Evolutionary conservation across 352 stramenopile species (phyloP), one percentile per base, ranked within the genome.

Genomic region (Pythium volutum): DNA sequence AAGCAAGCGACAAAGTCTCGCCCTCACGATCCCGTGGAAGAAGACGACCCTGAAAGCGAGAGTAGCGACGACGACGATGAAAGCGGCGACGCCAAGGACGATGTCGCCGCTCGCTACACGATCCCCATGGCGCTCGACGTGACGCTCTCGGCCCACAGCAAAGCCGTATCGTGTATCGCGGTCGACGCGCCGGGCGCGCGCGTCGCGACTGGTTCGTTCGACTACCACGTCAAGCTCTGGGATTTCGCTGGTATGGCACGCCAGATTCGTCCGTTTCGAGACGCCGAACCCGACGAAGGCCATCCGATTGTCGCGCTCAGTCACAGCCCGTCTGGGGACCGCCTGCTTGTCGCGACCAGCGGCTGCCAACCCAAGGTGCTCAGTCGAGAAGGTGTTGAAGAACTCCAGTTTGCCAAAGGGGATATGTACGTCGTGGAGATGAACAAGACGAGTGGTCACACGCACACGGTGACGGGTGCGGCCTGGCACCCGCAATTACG

Each of bases 361-460:
- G 89, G 81, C 10, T 89, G 81, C 20, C 83, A 93, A 49, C 81
- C 85, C 0, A 93, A 93, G 55, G 65, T 95, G 23, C 63, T 95
- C 38, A 79, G 76, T 9, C 76, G 85, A 22, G 85, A 95, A 74
- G 85, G 85, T 23, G 80, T 93, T 7, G 79, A 88, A 36, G 80
- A 93, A 63, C 39, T 92, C 0, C 83, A 95, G 39, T 91, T 92
- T 39, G 77, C 79, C 20, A 91, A 87, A 46, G 85, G 85, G 26
- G 85, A 95, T 60, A 93, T 93, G 83, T 95, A 95, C 63, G 77
- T 93, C 20, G 74, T 92, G 31, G 86, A 95, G 58, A 95, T 95
- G 86, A 78, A 74, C 0, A 77, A 93, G 55, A 95, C 86, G 12
- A 87, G 87, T 27, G 86, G 86, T 9, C 86, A 95, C 65, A 95